A percentile compares a stretch with the other conserved stretches of the same genome.
Conservation (phyloP, 345 rosid genomes). For the Eucalyptus regnans region DNA sequence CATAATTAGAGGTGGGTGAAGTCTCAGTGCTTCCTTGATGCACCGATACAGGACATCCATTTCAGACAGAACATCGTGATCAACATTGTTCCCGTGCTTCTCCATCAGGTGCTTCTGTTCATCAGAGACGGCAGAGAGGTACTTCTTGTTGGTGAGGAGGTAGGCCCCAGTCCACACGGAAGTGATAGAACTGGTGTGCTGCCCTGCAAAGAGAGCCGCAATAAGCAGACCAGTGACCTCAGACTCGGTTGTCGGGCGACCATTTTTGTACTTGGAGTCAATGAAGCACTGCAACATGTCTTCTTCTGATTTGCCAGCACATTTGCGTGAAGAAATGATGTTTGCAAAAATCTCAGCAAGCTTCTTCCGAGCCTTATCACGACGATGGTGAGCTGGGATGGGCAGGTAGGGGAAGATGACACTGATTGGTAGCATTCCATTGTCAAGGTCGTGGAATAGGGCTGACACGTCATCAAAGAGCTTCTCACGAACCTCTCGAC, state of each 20-base stretch:
- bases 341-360: conserved; percentile 61
- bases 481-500: conserved; percentile 88
- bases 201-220: conserved; percentile 97
- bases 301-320: conserved; percentile 55
- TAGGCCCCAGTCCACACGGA: conserved; percentile 98
- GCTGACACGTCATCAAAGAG: conserved; percentile 92
- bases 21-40: conserved; percentile 95
- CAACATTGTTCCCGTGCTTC: conserved; percentile 76
- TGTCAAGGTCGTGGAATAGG: conserved; percentile 92
- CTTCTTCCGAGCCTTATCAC: conserved; percentile 80
- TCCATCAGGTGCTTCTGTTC: conserved; percentile 68
- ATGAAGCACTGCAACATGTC: conserved; percentile 98
- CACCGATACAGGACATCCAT: conserved; percentile 87
- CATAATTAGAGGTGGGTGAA: conserved; percentile 94
- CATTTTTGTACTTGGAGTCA: conserved; percentile 88
- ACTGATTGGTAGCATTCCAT: conserved; percentile 95
- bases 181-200: conserved; percentile 98
- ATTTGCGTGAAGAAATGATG: conserved; percentile 74
- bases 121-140: conserved; percentile 44
- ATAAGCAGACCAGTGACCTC: conserved; percentile 94
- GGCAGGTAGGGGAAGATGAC: conserved; percentile 91
- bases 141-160: conserved; percentile 52
- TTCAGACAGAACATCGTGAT: conserved; percentile 83
- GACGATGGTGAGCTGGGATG: conserved; percentile 89
- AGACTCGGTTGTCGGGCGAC: conserved; percentile 74